phyloP scores from a whole-genome alignment of 2,329 filamentous ascomycete species.

The Talaromyces sp. region DNA sequence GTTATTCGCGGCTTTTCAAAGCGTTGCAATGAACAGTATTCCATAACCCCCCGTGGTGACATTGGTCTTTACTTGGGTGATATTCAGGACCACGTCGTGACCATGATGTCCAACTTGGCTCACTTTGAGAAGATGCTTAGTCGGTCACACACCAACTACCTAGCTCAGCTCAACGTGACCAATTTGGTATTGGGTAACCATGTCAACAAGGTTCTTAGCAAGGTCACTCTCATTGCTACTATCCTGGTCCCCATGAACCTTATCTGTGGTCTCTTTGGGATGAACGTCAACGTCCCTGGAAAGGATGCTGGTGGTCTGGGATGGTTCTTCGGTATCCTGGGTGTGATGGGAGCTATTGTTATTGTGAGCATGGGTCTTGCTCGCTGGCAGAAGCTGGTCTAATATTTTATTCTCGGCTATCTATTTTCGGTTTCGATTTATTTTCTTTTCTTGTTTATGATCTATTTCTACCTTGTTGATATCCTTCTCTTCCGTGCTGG shows the following conservation, averaged over 20 bases:
- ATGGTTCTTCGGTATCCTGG: slow-evolving; percentile 56
- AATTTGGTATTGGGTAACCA: slow-evolving; percentile 85
- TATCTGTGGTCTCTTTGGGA: slow-evolving; percentile 66
- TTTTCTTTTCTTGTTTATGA: not conserved
- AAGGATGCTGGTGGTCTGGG: slow-evolving; percentile 34
- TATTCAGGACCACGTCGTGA: slow-evolving; percentile 98
- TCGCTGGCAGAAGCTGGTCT: slow-evolving; percentile 47
- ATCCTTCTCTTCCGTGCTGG: not conserved
- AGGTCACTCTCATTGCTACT: slow-evolving; percentile 91
- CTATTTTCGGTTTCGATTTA: not conserved
- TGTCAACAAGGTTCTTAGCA: slow-evolving; percentile 87
- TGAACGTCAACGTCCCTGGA: slow-evolving; percentile 55
- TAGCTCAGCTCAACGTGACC: slow-evolving; percentile 91
- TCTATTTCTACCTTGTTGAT: slow-evolving; percentile 4
- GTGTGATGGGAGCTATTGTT: slow-evolving; percentile 48
- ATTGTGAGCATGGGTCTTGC: slow-evolving; percentile 42
- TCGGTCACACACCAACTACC: slow-evolving; percentile 91
- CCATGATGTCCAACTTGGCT: slow-evolving; percentile 94
- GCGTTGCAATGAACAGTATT: slow-evolving; percentile 96
- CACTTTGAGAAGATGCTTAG: slow-evolving; percentile 98
- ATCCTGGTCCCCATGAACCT: slow-evolving; percentile 96
- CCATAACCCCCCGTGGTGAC: slow-evolving; percentile 91
- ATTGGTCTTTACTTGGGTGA: slow-evolving; percentile 96
- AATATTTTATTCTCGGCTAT: slow-evolving; percentile 10
- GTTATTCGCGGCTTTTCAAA: slow-evolving; percentile 97